Evolutionary conservation across 2,329 filamentous ascomycete species (phyloP), one percentile per base, ranked within the genome.

Genomic region (Botrytis medusae): DNA sequence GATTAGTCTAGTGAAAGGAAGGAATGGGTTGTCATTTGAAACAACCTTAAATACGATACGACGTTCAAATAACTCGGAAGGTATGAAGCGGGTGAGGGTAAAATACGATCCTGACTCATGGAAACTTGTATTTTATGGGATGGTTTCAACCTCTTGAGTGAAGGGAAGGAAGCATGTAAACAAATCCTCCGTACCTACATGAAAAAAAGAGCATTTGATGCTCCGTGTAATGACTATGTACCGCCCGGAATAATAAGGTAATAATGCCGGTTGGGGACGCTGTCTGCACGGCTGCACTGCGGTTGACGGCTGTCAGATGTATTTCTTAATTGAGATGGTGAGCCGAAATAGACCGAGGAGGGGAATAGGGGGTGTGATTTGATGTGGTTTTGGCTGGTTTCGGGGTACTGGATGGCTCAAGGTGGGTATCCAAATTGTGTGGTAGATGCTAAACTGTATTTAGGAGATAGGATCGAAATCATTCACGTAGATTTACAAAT

Each of bases 261-360:
- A 68, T 68, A 42, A 68, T 68, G 65, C 65, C 65, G 65, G 34
- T 42, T 40, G 48, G 48, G 48, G 65, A 25, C 51, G 48, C 48
- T 68, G 48, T 37, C 48, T 34, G 64, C 48, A 69, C 48, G 64
- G 64, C 64, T 32, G 48, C 65, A 69, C 65, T 68, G 64, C 64
- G 46, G 64, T 57, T 40, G 65, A 57, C 65, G 65, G 51, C 65
- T 69, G 48, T 69, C 65, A 57, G 65, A 69, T 69, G 51, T 69
- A 42, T 32, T 25, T 59, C 8, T 69, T 22, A 42, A 57, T 54
- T 57, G n/a, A 42, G 48, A 68, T 57, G 34, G 34, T 57, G 65
- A 68, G 65, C 65, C 34, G 48, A 68, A 57, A 57, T 59, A 10
- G 65, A 69, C 48, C 65, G 65, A 57, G 37, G 42, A 69, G 16